Evolutionary conservation across 495 filamentous ascomycete species (phyloP), one percentile per base, ranked within the genome.

Genomic region (Xanthoparmelia taractica): DNA sequence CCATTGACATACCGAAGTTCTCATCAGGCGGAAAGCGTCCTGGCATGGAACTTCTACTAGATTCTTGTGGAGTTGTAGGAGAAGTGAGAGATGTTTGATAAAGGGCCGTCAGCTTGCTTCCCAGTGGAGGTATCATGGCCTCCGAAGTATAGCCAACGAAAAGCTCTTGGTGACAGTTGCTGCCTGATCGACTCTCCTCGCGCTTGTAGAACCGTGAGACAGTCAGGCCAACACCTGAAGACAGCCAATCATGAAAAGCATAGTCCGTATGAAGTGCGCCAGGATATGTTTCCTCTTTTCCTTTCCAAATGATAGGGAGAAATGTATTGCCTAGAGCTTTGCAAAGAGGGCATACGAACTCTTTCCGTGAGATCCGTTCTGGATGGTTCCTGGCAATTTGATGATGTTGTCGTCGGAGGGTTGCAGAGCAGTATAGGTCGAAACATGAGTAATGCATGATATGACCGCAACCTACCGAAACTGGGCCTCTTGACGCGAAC

Each of bases 361-460:
- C 94, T 50, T 94, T 87, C 29, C 81, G 75, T 18, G 80, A 74
- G 1, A 89, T 76, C 56, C 84, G 80, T 71, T 97, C 95, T 0
- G 94, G 94, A 68, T 96, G 92, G 63, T 94, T 87, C 7, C 94
- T 83, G 20, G 95, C 92, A 72, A 97, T 94, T 68, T 97, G 94
- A 66, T 91, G 89, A 41, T 78, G 83, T 66, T 99, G 95, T 54
- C 94, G 84, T 58, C 91, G 83, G 57, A 84, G 78, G 0, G 90
- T 94, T 0, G 93, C 88, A 23, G 86, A 81, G 69, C 87, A 87
- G 74, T 97, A 97, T 37, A 86, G 82, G 66, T 97, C 92, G 69
- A 97, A 99, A 73, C 94, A 99, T 38, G 83, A 84, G 70, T 90
- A 99, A 71, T 99, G 94, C 94, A 99, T 99, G 66, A 97, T 92